A percentile compares a stretch with the other conserved stretches of the same genome.
phyloP scores from a whole-genome alignment of 2,329 filamentous ascomycete species.

The Pochonia chlamydosporia region DNA sequence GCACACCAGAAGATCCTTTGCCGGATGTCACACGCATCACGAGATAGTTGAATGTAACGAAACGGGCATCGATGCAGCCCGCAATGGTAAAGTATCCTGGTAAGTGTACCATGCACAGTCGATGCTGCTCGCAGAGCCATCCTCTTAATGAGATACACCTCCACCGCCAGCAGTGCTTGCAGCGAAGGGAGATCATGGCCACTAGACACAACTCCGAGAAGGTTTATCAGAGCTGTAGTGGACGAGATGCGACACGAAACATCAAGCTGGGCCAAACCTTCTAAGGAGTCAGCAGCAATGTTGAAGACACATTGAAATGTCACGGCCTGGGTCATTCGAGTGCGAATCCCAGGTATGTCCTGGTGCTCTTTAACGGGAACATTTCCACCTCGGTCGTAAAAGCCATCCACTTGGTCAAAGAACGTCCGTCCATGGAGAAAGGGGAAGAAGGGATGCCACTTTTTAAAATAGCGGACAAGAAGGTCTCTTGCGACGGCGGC shows the following conservation, averaged over 20 bases:
- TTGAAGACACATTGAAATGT: constrained; percentile 47
- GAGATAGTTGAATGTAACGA: constrained; percentile 38
- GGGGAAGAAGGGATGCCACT: constrained; percentile 47
- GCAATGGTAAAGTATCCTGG: constrained; percentile 41
- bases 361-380: not conserved
- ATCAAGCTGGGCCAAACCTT: constrained; percentile 14
- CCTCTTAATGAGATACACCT: constrained; percentile 40
- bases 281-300: constrained; percentile 35
- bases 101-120: constrained; percentile 39
- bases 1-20: constrained; percentile 35
- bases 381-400: too few species aligned
- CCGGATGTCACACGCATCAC: constrained; percentile 23
- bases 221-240: constrained; percentile 27
- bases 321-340: constrained; percentile 23
- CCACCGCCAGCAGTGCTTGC: constrained; percentile 41
- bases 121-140: constrained; percentile 44
- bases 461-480: constrained; percentile 42
- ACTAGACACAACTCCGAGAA: constrained; percentile 31
- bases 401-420: constrained; percentile 31
- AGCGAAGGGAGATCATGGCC: constrained; percentile 38
- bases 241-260: constrained; percentile 30
- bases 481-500: constrained; percentile 30
- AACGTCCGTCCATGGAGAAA: constrained; percentile 46
- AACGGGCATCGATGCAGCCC: constrained; percentile 46
- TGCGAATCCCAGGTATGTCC: constrained; percentile 30